Conservation (phyloP, 306 rosid species). For the Adenanthera pavonina region DNA sequence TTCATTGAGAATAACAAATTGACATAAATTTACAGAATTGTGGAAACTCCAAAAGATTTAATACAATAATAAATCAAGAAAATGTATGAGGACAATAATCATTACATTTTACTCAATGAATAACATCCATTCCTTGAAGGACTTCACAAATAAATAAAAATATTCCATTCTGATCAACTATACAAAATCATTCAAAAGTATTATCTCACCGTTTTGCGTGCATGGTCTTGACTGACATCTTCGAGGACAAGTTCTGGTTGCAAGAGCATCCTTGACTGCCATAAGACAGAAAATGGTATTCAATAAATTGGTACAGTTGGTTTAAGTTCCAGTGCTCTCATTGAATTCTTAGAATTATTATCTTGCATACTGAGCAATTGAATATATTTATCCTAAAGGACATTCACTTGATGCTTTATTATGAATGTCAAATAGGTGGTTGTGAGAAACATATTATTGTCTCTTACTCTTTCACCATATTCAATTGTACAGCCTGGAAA, state of each 20-base stretch:
- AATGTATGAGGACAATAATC: background rate
- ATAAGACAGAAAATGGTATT: slow-evolving; percentile 22
- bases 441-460: background rate
- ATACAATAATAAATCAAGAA: background rate
- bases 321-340: background rate
- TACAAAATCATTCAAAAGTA: slow-evolving; percentile 20
- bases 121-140: background rate
- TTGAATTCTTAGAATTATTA: background rate
- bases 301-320: background rate
- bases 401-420: slow-evolving; percentile 8
- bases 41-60: background rate
- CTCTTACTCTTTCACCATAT: background rate
- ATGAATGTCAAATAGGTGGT: background rate
- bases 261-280: slow-evolving; percentile 88
- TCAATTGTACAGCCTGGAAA: too few species aligned
- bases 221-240: slow-evolving; percentile 98
- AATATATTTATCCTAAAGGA: background rate
- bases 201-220: slow-evolving; percentile 86
- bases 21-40: background rate
- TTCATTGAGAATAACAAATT: slow-evolving; percentile 19
- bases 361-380: slow-evolving; percentile 1
- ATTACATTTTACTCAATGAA: background rate
- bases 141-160: background rate
- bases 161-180: slow-evolving; percentile 11
- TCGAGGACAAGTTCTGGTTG: slow-evolving; percentile 93